phyloP scores from a whole-genome alignment of 140 eudicot genomes.

The Stevia rebaudiana region DNA sequence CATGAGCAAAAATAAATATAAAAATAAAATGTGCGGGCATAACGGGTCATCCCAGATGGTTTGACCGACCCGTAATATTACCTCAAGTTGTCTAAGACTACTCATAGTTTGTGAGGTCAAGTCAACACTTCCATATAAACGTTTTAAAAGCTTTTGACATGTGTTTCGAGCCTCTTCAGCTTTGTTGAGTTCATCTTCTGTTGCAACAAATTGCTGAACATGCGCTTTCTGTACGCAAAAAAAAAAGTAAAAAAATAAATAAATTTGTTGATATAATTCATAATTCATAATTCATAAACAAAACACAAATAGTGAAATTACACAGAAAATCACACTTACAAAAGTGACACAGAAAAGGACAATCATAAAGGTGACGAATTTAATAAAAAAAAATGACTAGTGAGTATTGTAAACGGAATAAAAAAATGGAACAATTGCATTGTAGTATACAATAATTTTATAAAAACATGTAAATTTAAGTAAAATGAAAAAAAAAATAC shows the following conservation, averaged over 20 bases:
- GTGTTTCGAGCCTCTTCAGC: conserved; percentile 83
- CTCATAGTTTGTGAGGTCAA: conserved; percentile 76
- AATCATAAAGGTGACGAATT: neutral
- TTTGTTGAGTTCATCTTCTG: conserved; percentile 92
- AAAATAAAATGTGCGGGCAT: neutral
- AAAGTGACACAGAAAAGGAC: neutral
- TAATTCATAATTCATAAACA: neutral
- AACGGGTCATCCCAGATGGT: neutral
- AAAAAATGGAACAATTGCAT: neutral
- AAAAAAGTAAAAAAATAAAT: neutral
- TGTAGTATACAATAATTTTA: neutral
- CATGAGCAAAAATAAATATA: neutral
- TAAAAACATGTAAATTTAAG: neutral
- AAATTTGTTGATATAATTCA: too few relatives aligned
- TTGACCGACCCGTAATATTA: conserved; percentile 9
- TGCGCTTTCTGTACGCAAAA: conserved; percentile 71
- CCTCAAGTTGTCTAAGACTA: conserved; percentile 95
- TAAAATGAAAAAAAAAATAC: conserved; percentile 25
- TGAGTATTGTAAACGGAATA: too few relatives aligned
- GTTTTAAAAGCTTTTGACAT: conserved; percentile 67
- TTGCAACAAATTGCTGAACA: conserved; percentile 94
- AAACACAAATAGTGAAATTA: neutral
- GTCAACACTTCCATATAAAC: conserved; percentile 77
- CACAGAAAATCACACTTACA: conserved; percentile 7
- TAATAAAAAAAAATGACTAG: neutral